Evolutionary conservation across 805 yeast species (phyloP).

Genomic region (Suhomyces sp.): DNA sequence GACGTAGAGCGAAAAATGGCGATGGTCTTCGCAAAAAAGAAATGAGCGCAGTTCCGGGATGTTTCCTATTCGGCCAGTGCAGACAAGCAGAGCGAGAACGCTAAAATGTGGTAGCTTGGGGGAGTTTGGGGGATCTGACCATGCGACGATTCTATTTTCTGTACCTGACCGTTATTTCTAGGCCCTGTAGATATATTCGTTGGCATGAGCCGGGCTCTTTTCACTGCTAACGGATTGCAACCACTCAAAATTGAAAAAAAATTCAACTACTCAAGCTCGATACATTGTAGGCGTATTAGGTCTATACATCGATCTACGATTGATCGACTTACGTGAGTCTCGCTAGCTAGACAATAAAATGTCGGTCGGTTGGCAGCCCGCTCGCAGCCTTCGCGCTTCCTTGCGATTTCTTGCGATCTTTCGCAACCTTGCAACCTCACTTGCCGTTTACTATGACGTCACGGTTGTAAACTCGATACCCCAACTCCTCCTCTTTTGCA

Average conservation of each 20-base stretch:
- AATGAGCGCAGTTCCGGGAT: neutral
- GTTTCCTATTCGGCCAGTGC: neutral
- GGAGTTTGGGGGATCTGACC: neutral
- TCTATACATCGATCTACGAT: too few species aligned
- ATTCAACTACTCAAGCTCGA: neutral
- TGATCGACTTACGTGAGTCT: too few species aligned
- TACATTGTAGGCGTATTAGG: neutral
- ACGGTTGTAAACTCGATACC: neutral
- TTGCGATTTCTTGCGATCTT: neutral
- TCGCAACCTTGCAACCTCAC: neutral
- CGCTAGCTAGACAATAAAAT: neutral
- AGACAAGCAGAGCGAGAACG: neutral
- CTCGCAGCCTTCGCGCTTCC: neutral
- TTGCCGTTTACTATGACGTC: neutral
- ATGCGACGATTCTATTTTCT: neutral
- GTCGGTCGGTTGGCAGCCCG: neutral
- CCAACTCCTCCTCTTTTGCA: neutral
- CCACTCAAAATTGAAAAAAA: neutral
- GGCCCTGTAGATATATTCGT: neutral
- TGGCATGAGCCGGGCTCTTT: neutral
- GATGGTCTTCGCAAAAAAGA: conserved; percentile 1
- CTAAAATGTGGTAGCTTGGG: neutral
- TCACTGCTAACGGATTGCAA: neutral
- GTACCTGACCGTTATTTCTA: neutral
- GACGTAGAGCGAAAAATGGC: neutral